Conservation (phyloP, 805 yeast species). For the Yarrowia sp. region DNA sequence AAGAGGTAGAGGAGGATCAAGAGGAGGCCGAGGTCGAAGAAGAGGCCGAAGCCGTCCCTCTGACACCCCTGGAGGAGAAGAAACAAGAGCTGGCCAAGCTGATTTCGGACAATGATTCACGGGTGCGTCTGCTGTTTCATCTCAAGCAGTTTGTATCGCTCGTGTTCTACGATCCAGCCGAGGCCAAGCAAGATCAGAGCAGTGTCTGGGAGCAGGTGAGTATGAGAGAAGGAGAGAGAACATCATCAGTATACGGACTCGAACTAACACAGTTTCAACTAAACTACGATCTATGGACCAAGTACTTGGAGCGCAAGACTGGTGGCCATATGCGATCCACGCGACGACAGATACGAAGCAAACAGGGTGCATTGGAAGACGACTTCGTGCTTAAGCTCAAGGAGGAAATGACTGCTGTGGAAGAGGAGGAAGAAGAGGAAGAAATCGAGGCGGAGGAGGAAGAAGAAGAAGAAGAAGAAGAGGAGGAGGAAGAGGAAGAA, state of each 20-base stretch:
- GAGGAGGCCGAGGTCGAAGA: neutral
- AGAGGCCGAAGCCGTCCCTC: neutral
- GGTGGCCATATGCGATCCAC: constrained; percentile 37
- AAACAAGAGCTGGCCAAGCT: constrained; percentile 29
- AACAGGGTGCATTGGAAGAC: constrained; percentile 23
- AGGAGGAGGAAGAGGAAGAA: constrained; percentile 17
- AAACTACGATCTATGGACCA: constrained; percentile 43
- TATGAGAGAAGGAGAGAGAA: neutral
- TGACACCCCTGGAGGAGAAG: constrained; percentile 9
- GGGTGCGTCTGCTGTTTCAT: constrained; percentile 41
- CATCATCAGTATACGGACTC: too few species aligned
- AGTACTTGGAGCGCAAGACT: constrained; percentile 30
- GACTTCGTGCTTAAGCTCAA: constrained; percentile 32
- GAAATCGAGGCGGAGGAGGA: neutral
- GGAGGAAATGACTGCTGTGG: constrained; percentile 32
- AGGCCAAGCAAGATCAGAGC: constrained; percentile 37
- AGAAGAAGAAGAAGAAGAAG: constrained; percentile 15
- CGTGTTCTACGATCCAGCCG: constrained; percentile 40
- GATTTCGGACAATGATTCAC: constrained; percentile 37
- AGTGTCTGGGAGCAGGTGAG: constrained; percentile 32
- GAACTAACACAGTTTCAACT: constrained; percentile 32
- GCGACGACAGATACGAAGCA: constrained; percentile 31
- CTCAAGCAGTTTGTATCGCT: constrained; percentile 42
- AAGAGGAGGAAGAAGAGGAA: constrained; percentile 13
- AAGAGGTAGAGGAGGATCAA: neutral